Evolutionary conservation across 371 early-diverging fungal species (phyloP).

Genomic region (Rhizopus sp.): DNA sequence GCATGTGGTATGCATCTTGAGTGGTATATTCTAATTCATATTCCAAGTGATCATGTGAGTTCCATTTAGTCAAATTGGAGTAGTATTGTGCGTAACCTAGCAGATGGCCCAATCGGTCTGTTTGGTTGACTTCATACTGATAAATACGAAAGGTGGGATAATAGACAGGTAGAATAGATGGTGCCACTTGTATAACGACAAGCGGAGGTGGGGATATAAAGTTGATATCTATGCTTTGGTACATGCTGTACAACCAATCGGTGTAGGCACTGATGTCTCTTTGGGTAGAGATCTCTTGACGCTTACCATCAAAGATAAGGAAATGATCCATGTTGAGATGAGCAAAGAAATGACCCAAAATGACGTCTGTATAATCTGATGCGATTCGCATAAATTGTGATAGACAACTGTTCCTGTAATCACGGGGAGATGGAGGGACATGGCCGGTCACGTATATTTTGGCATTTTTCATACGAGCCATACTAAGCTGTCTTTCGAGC

Average conservation of each 20-base stretch:
- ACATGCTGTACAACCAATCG: slow-evolving; percentile 38
- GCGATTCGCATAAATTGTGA: slow-evolving; percentile 61
- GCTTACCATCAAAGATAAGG: slow-evolving; percentile 47
- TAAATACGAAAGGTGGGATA: slow-evolving; percentile 74
- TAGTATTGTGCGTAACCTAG: slow-evolving; percentile 43
- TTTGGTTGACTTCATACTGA: slow-evolving; percentile 46
- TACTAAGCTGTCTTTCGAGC: slow-evolving; percentile 62
- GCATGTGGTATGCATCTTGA: slow-evolving; percentile 59
- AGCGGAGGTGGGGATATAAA: slow-evolving; percentile 20
- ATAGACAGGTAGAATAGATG: slow-evolving; percentile 76
- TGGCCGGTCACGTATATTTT: slow-evolving; percentile 73
- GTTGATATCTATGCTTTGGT: slow-evolving; percentile 21
- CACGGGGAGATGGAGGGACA: slow-evolving; percentile 69
- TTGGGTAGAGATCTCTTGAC: slow-evolving; percentile 19
- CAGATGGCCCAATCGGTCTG: slow-evolving; percentile 19
- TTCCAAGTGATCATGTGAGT: slow-evolving; percentile 25
- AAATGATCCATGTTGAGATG: slow-evolving; percentile 86
- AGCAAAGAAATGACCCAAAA: slow-evolving; percentile 77
- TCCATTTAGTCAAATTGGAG: slow-evolving; percentile 47
- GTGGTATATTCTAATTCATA: slow-evolving; percentile 63
- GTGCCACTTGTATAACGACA: slow-evolving; percentile 64
- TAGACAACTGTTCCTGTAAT: slow-evolving; percentile 67
- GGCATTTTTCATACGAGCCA: slow-evolving; percentile 33
- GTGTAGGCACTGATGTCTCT: slow-evolving; percentile 36
- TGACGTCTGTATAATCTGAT: slow-evolving; percentile 57